Evolutionary conservation across 2,329 filamentous ascomycete species (phyloP).

Genomic region (Purpureocillium takamizusanense): DNA sequence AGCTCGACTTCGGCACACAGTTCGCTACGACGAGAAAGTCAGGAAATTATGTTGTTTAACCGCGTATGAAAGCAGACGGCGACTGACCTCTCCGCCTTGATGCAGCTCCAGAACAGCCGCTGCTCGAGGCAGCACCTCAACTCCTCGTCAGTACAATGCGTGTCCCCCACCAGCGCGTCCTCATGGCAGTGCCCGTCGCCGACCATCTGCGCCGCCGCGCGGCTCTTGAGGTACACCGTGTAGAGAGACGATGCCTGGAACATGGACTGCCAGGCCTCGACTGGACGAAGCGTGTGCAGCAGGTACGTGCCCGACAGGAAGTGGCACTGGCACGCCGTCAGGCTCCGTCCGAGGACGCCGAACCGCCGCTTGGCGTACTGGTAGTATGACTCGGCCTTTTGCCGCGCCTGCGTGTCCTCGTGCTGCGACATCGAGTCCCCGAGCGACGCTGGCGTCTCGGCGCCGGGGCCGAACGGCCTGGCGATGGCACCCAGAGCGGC

Average conservation of each 20-base stretch:
- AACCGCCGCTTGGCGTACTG: constrained; percentile 6
- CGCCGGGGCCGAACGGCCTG: background rate
- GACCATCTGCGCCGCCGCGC: background rate
- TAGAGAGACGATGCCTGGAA: constrained; percentile 2
- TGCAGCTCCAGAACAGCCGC: constrained; percentile 1
- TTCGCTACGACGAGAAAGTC: background rate
- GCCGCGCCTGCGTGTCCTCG: background rate
- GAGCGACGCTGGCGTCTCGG: background rate
- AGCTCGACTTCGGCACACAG: constrained; percentile 5
- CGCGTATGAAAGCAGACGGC: background rate
- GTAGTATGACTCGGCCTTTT: constrained; percentile 7
- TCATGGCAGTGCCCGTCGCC: too few relatives aligned
- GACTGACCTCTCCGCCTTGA: background rate
- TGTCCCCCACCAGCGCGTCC: too few relatives aligned
- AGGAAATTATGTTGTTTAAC: background rate
- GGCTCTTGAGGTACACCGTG: background rate
- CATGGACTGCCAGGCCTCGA: constrained; percentile 8
- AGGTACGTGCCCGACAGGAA: constrained; percentile 8
- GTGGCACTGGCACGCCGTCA: constrained; percentile 8
- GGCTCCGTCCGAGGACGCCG: constrained; percentile 8
- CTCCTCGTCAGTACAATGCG: background rate
- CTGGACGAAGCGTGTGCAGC: constrained; percentile 8
- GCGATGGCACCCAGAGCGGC: background rate
- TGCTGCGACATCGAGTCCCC: background rate
- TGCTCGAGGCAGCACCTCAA: background rate